Base-by-base conservation (phyloP, 164 flowering plant species). In the Macadamia integrifolia region DNA sequence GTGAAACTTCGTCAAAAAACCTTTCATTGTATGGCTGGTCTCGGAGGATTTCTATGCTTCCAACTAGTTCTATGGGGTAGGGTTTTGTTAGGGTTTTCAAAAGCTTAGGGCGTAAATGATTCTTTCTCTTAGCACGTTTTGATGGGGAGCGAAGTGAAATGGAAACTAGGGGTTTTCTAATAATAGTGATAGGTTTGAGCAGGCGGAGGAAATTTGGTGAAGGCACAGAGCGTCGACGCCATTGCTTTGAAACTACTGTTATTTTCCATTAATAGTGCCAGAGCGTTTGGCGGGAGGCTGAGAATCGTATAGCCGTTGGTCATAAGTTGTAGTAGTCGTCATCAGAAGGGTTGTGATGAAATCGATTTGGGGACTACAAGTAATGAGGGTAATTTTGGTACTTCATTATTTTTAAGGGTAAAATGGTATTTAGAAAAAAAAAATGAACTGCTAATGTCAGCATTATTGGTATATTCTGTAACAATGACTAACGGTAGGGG, bases 101-200 rank as follows among this genome's bases (percentile, higher is more conserved):
- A 53, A 53, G n/a, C 57, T 53, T 53, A 11, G 73, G 86, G 64
- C 89, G 88, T 66, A 88, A 65, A 46, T 80, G 67, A 78, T 90
- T 93, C 69, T 76, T 87, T 56, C 92, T 81, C 59, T 68, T 78
- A 1, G 64, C 59, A 68, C 40, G 76, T 62, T 69, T 87, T 9
- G 70, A 62, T 43, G 69, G 70, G 46, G 61, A 57, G 9, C 65
- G 67, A 44, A 64, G 50, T 43, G 68, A 53, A 48, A 49, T 15
- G 10, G 62, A 40, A 58, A 48, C 42, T 66, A 62, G 69, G 69
- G 44, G 40, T 42, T 10, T 18, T 14, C 60, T 57, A 13, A 62
- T 10, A 13, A 31, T 44, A 6, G 17, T 18, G 7, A 48, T 14
- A 23, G 44, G 6, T 28, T 17, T n/a, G 14, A 29, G 55, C 1